Percentiles rank a stretch among this genome's conserved stretches.
Evolutionary conservation across 78 protist species (phyloP).

Genomic region (Bigelowiella natans): DNA sequence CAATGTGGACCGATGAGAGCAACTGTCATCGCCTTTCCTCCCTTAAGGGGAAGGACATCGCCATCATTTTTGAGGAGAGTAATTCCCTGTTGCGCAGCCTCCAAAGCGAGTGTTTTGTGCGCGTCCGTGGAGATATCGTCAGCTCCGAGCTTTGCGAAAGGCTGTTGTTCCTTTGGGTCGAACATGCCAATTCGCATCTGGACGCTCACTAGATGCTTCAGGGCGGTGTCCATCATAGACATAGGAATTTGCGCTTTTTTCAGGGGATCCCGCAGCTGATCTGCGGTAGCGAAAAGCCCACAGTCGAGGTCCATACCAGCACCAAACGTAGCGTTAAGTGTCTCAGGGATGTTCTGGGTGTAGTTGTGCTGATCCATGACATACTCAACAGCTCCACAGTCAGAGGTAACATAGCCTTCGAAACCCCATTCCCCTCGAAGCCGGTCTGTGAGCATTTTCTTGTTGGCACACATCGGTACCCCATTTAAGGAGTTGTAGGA

Average conservation of each 20-base stretch:
- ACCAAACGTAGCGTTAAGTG: not conserved
- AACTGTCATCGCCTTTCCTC: no score
- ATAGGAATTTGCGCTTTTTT: not conserved
- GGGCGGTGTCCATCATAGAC: not conserved
- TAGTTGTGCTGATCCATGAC: not conserved
- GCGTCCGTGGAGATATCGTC: no score
- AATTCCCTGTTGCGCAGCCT: no score
- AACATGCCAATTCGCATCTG: conserved; percentile 15
- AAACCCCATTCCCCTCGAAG: conserved; percentile 11
- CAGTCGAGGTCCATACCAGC: not conserved
- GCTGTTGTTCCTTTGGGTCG: not conserved
- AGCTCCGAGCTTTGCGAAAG: no score
- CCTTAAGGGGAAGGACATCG: no score
- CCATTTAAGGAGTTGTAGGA: conserved; percentile 28
- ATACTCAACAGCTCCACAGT: not conserved
- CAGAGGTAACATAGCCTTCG: not conserved
- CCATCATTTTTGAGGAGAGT: no score
- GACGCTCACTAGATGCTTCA: not conserved
- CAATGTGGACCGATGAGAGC: no score
- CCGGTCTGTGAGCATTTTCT: not conserved
- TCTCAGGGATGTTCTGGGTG: not conserved
- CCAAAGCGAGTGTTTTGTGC: no score
- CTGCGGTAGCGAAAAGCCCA: not conserved
- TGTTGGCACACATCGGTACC: conserved; percentile 27
- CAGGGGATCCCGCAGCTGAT: not conserved